These are phyloP conservation scores for Aspergillus sp. DNA, from an alignment of 2,329 filamentous ascomycete genomes.

Conservation along the genomic window DNA sequence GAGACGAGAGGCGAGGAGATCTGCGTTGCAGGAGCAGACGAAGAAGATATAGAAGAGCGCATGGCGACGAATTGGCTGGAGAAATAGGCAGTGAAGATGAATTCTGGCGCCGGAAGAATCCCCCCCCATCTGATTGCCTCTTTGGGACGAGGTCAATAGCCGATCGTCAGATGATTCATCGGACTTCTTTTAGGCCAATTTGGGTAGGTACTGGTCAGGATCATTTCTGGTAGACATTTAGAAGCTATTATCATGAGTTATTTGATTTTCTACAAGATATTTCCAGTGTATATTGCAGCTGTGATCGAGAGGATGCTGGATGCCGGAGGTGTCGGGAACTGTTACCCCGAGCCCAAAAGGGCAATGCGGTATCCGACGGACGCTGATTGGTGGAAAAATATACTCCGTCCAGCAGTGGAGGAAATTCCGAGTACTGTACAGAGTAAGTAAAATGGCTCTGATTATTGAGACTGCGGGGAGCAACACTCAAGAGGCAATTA, in stretches of 20 bases:
- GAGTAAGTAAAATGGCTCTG: too few species aligned
- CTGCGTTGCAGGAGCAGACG: neutral
- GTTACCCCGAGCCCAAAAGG: neutral
- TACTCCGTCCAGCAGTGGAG: neutral
- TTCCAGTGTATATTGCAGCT: too few species aligned
- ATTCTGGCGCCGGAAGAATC: conserved; percentile 5
- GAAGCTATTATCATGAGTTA: neutral
- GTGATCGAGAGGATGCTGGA: too few species aligned
- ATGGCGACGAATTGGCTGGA: too few species aligned
- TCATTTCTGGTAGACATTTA: too few species aligned
- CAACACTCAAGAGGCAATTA: too few species aligned
- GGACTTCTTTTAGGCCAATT: too few species aligned
- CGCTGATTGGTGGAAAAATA: conserved; percentile 9
- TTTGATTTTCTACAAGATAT: neutral
- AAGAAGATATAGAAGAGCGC: neutral
- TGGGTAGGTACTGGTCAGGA: too few species aligned
- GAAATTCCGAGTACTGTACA: too few species aligned
- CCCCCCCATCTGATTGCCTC: conserved; percentile 1
- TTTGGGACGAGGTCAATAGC: conserved; percentile 8
- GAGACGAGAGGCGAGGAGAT: neutral
- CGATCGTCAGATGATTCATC: conserved; percentile 2
- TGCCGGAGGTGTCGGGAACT: conserved; percentile 5
- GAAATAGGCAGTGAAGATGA: neutral
- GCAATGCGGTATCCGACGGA: neutral
- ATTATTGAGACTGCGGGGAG: conserved; percentile 3